Conservation (phyloP, 495 filamentous ascomycete genomes). For the Penicillium diatomitis region DNA sequence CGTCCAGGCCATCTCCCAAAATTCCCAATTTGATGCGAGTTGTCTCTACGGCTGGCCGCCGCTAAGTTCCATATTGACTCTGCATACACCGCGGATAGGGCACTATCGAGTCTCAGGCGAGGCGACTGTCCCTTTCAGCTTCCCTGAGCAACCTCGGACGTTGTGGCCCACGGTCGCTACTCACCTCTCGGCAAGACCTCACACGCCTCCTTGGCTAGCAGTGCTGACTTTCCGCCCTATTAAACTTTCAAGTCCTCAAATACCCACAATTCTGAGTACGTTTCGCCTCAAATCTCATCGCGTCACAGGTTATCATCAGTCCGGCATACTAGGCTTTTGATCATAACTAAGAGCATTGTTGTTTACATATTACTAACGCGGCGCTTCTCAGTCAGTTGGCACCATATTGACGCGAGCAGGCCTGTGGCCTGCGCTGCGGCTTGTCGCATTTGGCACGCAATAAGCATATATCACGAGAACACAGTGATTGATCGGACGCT, state of each 20-base stretch:
- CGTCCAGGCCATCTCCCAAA: not conserved
- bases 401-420: constrained; percentile 9
- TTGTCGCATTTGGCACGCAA: not conserved
- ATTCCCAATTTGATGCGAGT: constrained; percentile 19
- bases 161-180: constrained; percentile 27
- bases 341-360: not conserved
- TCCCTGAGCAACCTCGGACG: constrained; percentile 18
- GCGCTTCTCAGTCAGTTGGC: constrained; percentile 18
- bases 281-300: too few species aligned
- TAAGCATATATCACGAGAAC: not conserved
- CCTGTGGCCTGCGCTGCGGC: constrained; percentile 5
- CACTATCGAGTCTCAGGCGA: constrained; percentile 26
- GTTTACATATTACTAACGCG: constrained; percentile 17
- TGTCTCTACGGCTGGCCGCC: constrained; percentile 22
- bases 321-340: too few species aligned
- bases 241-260: not conserved
- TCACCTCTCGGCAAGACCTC: constrained; percentile 24
- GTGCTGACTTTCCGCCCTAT: constrained; percentile 8
- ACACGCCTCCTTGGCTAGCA: constrained; percentile 28
- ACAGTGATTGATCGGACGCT: not conserved
- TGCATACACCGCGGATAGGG: constrained; percentile 18
- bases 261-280: not conserved
- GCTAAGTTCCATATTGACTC: constrained; percentile 13
- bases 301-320: too few species aligned
- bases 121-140: constrained; percentile 30